Conservation (phyloP, 1,139 yeast genomes). For the Candida sp. region DNA sequence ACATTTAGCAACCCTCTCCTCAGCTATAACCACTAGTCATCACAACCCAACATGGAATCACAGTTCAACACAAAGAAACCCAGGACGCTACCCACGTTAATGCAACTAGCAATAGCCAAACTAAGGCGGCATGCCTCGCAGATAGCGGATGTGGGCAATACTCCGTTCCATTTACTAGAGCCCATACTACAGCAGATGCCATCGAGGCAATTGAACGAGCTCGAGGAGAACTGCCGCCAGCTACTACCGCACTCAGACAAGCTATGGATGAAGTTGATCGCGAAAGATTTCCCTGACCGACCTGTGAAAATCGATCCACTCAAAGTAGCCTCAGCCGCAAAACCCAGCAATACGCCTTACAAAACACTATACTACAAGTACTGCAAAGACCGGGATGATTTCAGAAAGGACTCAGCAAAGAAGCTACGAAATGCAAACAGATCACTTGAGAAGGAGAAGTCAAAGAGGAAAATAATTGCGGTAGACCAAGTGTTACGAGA, state of each 20-base stretch:
- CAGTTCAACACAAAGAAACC: slow-evolving; percentile 62
- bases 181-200: slow-evolving; percentile 48
- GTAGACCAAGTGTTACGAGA: slow-evolving; percentile 42
- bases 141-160: slow-evolving; percentile 46
- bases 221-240: slow-evolving; percentile 49
- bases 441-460: slow-evolving; percentile 43
- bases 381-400: slow-evolving; percentile 44
- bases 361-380: slow-evolving; percentile 48
- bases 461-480: slow-evolving; percentile 48
- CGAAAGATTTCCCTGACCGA: slow-evolving; percentile 54
- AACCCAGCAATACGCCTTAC: slow-evolving; percentile 34
- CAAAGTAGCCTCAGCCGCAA: background rate
- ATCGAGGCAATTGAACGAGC: slow-evolving; percentile 47
- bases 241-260: slow-evolving; percentile 53
- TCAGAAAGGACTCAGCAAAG: slow-evolving; percentile 54
- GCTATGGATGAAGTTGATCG: slow-evolving; percentile 51
- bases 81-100: slow-evolving; percentile 33
- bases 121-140: slow-evolving; percentile 12
- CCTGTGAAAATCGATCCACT: slow-evolving; percentile 21
- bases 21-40: background rate
- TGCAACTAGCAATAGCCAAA: slow-evolving; percentile 10
- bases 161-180: slow-evolving; percentile 52
- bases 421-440: slow-evolving; percentile 50
- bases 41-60: slow-evolving; percentile 20
- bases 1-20: background rate